phyloP scores from a whole-genome alignment of 495 filamentous ascomycete species.

The Tetracladium marchalianum region DNA sequence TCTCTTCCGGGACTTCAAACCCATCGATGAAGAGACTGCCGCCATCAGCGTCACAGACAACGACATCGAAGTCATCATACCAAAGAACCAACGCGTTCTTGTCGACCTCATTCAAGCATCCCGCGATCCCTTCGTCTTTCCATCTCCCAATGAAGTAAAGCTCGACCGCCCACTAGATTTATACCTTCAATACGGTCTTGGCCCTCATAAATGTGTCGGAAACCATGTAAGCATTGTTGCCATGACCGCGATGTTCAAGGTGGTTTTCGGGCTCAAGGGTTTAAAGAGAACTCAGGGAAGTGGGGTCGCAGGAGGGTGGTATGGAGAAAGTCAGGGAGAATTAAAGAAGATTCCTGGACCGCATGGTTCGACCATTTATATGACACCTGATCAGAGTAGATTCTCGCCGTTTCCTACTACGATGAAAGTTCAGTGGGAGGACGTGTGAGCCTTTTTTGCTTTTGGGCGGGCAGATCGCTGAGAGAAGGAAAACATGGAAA shows the following conservation, averaged over 20 bases:
- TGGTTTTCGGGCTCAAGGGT: slow-evolving; percentile 26
- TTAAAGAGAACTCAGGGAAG: slow-evolving; percentile 33
- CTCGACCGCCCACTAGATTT: slow-evolving; percentile 55
- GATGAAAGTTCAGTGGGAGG: slow-evolving; percentile 19
- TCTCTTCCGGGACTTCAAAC: slow-evolving; percentile 37
- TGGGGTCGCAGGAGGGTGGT: slow-evolving; percentile 1
- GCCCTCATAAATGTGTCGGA: slow-evolving; percentile 54
- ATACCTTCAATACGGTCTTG: slow-evolving; percentile 59
- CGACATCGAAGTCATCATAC: slow-evolving; percentile 30
- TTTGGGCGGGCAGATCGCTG: no score
- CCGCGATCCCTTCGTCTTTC: slow-evolving; percentile 53
- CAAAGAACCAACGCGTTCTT: slow-evolving; percentile 32
- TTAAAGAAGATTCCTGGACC: slow-evolving; percentile 59
- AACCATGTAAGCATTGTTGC: slow-evolving; percentile 48
- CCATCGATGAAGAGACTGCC: slow-evolving; percentile 18
- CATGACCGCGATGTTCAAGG: slow-evolving; percentile 51
- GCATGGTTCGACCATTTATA: slow-evolving; percentile 55
- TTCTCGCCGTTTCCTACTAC: slow-evolving; percentile 65
- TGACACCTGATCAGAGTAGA: slow-evolving; percentile 63
- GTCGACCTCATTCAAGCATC: slow-evolving; percentile 49
- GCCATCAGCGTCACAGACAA: slow-evolving; percentile 39
- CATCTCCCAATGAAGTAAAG: slow-evolving; percentile 52
- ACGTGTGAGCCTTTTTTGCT: not conserved
- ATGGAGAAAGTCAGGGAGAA: slow-evolving; percentile 24
- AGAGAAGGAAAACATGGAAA: no score